A percentile compares a stretch with the other conserved stretches of the same genome.
Conservation (phyloP, 202 grass and related monocot genomes). For the Bolboschoenoplectus hybrid region DNA sequence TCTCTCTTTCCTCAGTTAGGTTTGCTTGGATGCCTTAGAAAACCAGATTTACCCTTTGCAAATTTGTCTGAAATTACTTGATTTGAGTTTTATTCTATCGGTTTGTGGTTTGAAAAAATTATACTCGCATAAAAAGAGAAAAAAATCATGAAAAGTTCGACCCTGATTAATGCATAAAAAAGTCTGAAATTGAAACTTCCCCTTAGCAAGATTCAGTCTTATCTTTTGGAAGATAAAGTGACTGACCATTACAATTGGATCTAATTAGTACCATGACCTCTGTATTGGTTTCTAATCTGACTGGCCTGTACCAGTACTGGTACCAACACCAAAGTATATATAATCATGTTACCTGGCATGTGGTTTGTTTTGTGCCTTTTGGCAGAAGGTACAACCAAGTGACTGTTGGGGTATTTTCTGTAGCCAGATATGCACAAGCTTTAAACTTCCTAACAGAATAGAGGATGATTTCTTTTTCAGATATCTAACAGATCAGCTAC, state of each 20-base stretch:
- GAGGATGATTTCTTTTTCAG: slow-evolving; percentile 49
- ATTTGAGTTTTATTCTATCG: not conserved
- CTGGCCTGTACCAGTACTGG: not conserved
- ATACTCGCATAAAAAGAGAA: too few relatives aligned
- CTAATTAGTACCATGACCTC: not conserved
- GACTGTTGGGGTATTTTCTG: not conserved
- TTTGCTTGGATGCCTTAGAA: not conserved
- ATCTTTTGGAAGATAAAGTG: not conserved
- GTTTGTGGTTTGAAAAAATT: not conserved
- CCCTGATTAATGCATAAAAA: not conserved
- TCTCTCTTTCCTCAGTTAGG: not conserved
- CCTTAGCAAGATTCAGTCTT: slow-evolving; percentile 18
- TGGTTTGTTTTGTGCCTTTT: not conserved
- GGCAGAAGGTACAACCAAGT: not conserved
- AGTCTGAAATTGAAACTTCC: not conserved
- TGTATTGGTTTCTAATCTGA: not conserved
- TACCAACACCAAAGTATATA: not conserved
- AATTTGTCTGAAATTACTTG: not conserved
- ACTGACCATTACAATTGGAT: not conserved
- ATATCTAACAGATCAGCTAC: slow-evolving; percentile 94
- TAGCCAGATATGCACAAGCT: not conserved
- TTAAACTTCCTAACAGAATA: not conserved
- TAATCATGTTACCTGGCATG: slow-evolving; percentile 3
- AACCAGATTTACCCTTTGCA: not conserved
- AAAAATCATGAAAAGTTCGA: not conserved